Evolutionary conservation across 225 moss, liverwort and hornwort species (phyloP).

Genomic region (Ulota crispa): DNA sequence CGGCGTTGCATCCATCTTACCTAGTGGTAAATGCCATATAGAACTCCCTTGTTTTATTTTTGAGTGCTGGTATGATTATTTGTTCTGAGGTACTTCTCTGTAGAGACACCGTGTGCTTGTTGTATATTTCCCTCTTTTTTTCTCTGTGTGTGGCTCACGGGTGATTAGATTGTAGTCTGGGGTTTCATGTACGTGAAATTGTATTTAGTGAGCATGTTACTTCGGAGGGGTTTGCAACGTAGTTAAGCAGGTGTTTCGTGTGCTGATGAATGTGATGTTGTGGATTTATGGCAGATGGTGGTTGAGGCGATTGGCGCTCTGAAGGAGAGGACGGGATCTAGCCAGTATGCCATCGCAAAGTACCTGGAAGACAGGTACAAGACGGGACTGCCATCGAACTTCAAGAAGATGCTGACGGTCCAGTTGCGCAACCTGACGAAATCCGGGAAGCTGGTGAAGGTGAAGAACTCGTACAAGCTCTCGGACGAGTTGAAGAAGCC

Average conservation of each 20-base stretch:
- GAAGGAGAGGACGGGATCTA: constrained; percentile 87
- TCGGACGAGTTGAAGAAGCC: constrained; percentile 86
- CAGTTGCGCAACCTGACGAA: constrained; percentile 78
- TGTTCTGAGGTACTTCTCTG: neutral
- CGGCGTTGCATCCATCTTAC: constrained; percentile 70
- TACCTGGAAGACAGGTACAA: constrained; percentile 80
- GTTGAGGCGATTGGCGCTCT: constrained; percentile 70
- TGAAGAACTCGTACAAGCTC: constrained; percentile 84
- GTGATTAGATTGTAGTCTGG: neutral
- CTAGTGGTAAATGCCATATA: constrained; percentile 36
- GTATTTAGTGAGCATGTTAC: neutral
- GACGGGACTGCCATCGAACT: constrained; percentile 69
- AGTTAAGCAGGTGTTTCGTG: neutral
- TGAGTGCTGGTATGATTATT: neutral
- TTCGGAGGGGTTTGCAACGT: too few relatives aligned
- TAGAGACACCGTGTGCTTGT: constrained; percentile 18
- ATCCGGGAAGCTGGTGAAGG: constrained; percentile 69
- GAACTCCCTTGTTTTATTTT: too few relatives aligned
- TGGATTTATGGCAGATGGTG: constrained; percentile 54
- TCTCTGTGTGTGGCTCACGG: too few relatives aligned
- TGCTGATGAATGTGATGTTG: neutral
- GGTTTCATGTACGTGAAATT: neutral
- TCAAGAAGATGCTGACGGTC: constrained; percentile 68
- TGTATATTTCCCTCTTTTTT: neutral
- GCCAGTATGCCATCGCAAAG: constrained; percentile 85